Conservation (phyloP, 768 basidiomycete species). For the Leccinum sublutescens region DNA sequence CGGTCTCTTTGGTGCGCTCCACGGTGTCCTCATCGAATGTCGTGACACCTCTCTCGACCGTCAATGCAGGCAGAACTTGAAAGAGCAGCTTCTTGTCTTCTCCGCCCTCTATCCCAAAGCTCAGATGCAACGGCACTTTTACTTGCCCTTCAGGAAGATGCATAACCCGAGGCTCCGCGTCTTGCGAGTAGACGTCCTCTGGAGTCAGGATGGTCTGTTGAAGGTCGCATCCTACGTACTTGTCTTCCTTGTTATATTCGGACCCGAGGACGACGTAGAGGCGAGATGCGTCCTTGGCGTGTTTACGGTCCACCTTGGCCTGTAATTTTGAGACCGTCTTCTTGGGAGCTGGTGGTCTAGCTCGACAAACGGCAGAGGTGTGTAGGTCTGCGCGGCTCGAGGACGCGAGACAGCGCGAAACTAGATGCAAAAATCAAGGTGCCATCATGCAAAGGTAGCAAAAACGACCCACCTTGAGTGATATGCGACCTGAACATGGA, state of each 20-base stretch:
- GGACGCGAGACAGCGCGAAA: slow-evolving; percentile 41
- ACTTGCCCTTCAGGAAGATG: slow-evolving; percentile 38
- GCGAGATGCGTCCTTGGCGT: slow-evolving; percentile 43
- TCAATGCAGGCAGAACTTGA: slow-evolving; percentile 57
- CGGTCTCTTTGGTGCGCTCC: slow-evolving; percentile 24
- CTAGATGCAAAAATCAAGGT: slow-evolving; percentile 19
- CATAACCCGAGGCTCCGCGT: slow-evolving; percentile 25
- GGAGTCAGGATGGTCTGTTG: slow-evolving; percentile 60
- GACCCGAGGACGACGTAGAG: slow-evolving; percentile 74
- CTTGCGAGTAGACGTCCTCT: slow-evolving; percentile 38
- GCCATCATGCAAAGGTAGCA: neutral
- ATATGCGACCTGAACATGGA: slow-evolving; percentile 30
- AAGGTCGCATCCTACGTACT: slow-evolving; percentile 69
- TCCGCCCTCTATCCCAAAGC: slow-evolving; percentile 59
- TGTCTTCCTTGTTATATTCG: slow-evolving; percentile 56
- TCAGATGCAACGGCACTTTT: slow-evolving; percentile 50
- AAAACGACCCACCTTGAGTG: slow-evolving; percentile 18
- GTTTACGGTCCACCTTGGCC: slow-evolving; percentile 42
- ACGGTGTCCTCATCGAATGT: slow-evolving; percentile 19
- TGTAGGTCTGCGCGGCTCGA: slow-evolving; percentile 45
- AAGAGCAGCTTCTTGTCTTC: slow-evolving; percentile 65
- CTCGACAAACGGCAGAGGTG: slow-evolving; percentile 43
- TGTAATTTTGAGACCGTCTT: slow-evolving; percentile 44
- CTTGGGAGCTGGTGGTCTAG: slow-evolving; percentile 37
- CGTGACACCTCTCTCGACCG: slow-evolving; percentile 34